Percentiles rank a stretch among this genome's conserved stretches.
Evolutionary conservation across 306 rosid species (phyloP).

Genomic region (Trifolium subterraneum): DNA sequence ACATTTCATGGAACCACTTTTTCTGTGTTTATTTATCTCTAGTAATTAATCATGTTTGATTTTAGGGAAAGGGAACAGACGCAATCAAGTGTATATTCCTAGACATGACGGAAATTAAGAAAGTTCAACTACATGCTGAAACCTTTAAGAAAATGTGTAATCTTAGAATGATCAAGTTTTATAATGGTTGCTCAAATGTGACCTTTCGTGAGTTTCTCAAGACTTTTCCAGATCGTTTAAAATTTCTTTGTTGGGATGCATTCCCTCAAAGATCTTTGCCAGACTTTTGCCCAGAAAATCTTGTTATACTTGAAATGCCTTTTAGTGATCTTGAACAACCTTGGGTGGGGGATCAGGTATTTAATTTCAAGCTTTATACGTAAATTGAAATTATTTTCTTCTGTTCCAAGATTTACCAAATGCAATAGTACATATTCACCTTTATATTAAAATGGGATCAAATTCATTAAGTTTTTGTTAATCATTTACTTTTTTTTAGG

Average conservation of each 20-base stretch:
- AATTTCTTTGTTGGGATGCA: constrained; percentile 36
- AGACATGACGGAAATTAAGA: not conserved
- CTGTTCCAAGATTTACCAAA: no score
- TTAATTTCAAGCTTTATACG: not conserved
- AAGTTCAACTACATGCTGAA: not conserved
- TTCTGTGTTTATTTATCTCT: not conserved
- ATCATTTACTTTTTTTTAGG: no score
- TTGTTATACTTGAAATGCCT: constrained; percentile 34
- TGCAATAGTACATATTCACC: no score
- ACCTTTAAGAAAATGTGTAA: constrained; percentile 40
- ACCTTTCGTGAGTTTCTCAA: no score
- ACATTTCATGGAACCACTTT: not conserved
- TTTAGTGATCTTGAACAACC: constrained; percentile 17
- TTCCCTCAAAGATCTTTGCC: constrained; percentile 32
- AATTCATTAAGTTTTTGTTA: no score
- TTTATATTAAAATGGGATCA: no score
- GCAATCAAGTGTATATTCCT: constrained; percentile 32
- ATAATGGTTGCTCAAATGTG: no score
- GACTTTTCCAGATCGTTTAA: constrained; percentile 3
- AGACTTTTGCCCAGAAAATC: constrained; percentile 15
- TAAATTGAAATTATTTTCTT: not conserved
- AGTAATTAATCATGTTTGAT: not conserved
- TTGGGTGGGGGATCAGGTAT: constrained; percentile 40
- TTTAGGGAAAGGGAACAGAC: constrained; percentile 50
- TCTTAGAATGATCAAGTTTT: constrained; percentile 35